Evolutionary conservation across 2,329 filamentous ascomycete species (phyloP), one percentile per base, ranked within the genome.

Genomic region (Exutisphaerella laricina): DNA sequence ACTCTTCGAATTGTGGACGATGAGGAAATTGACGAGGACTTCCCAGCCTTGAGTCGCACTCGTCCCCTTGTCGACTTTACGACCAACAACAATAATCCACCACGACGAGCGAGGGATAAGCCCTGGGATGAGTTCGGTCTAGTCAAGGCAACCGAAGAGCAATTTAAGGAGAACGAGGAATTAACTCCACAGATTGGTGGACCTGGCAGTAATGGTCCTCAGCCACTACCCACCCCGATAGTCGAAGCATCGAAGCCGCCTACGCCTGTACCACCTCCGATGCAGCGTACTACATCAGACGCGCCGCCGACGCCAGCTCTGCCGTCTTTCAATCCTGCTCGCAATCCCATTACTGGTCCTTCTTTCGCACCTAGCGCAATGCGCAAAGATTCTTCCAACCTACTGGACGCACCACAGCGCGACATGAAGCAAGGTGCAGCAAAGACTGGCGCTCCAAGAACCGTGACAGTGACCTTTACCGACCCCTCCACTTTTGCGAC

Each of bases 11-110:
- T 94, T 80, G 85, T 89, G 6, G 79, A 92, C 59, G 85, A 86
- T 43, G 87, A 84, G 36, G 86, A 92, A 58, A 81, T 90, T 1
- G 86, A 94, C 54, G 84, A 88, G 51, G 87, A 92, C 58, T 92
- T 92, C 51, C 85, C 85, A 22, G 81, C 86, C 0, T 71, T 92
- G 29, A 82, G 85, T 45, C 75, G 86, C 25, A 86, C 78, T 16
- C 84, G 84, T 56, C 76, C 81, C 2, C 72, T 92, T n/a, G 78
- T 77, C 4, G 80, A 86, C 14, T 92, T 90, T 56, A 87, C 85
- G 0, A 80, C 77, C 5, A 85, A 84, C 48, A 89, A 90, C 60
- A 88, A 87, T 59, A 82, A 75, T 20, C 75, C 71, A 39, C 70
- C 79, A 40, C 72, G 75, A 48, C 73, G 85, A 42, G 79, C 83